These are phyloP conservation scores for Trichosporon sp. DNA, from an alignment of 1,284 basidiomycete genomes.

Conservation along the genomic window DNA sequence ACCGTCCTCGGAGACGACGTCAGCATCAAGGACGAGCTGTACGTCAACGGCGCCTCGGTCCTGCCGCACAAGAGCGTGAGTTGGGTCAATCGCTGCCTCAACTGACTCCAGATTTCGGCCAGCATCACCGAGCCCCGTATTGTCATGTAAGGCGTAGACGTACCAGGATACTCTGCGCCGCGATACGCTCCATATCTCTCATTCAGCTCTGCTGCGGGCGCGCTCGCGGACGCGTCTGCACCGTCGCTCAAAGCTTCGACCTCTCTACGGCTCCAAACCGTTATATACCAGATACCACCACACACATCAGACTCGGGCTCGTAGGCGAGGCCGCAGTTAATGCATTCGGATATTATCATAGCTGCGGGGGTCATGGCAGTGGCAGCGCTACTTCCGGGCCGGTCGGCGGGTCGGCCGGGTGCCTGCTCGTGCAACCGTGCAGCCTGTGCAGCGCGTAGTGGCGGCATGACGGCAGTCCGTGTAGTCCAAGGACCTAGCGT, in stretches of 20 bases:
- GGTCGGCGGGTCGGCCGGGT: neutral
- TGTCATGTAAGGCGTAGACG: slow-evolving; percentile 42
- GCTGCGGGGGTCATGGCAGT: neutral
- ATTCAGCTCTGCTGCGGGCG: neutral
- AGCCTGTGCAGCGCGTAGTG: neutral
- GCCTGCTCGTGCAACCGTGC: neutral
- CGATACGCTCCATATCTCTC: neutral
- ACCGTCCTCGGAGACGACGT: slow-evolving; percentile 54
- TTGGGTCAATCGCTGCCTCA: neutral
- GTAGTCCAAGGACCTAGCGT: neutral
- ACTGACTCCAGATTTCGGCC: slow-evolving; percentile 41
- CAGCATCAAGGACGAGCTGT: slow-evolving; percentile 54
- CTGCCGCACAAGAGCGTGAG: slow-evolving; percentile 53
- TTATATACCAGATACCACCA: neutral
- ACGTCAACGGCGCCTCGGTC: slow-evolving; percentile 52
- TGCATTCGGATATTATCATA: neutral
- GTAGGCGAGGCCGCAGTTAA: neutral
- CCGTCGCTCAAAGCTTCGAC: neutral
- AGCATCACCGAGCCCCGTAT: slow-evolving; percentile 51
- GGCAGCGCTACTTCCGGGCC: too few species aligned
- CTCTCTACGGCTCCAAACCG: neutral
- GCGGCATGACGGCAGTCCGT: neutral
- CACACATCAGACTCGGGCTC: neutral
- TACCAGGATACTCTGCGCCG: neutral
- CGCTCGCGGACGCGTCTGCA: neutral